phyloP scores from a whole-genome alignment of 2,329 filamentous ascomycete genomes.

The Exophiala spinifera region DNA sequence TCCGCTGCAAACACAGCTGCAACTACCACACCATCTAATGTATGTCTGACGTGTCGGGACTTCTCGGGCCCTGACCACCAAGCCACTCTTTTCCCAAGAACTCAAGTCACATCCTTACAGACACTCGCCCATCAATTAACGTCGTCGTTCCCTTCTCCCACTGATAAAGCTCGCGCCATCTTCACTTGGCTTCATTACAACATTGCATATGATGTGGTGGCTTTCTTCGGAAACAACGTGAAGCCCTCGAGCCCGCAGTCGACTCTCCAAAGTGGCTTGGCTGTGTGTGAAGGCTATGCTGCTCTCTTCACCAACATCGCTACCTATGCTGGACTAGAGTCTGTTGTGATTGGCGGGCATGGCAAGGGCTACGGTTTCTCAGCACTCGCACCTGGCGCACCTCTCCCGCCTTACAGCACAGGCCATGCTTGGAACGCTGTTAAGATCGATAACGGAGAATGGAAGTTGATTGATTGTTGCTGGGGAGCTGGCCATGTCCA shows the following conservation, averaged over 20 bases:
- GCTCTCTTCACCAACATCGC: slow-evolving; percentile 77
- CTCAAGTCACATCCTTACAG: slow-evolving; percentile 68
- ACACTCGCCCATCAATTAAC: slow-evolving; percentile 78
- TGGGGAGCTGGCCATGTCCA: slow-evolving; percentile 82
- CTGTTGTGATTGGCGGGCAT: slow-evolving; percentile 70
- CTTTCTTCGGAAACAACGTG: slow-evolving; percentile 72
- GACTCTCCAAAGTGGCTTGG: slow-evolving; percentile 72
- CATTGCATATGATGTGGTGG: slow-evolving; percentile 74
- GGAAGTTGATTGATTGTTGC: slow-evolving; percentile 89
- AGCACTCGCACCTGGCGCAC: slow-evolving; percentile 60
- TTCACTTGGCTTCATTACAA: slow-evolving; percentile 97
- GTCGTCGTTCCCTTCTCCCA: slow-evolving; percentile 71
- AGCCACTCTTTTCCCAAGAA: slow-evolving; percentile 71
- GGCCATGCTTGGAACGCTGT: slow-evolving; percentile 94
- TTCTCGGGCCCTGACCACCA: slow-evolving; percentile 78
- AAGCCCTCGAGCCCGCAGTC: slow-evolving; percentile 66
- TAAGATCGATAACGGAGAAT: slow-evolving; percentile 76
- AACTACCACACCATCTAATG: slow-evolving; percentile 22
- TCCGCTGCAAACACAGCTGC: neutral
- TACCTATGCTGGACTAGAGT: slow-evolving; percentile 73
- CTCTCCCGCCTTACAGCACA: slow-evolving; percentile 61
- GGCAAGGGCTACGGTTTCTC: slow-evolving; percentile 81
- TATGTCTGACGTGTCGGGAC: slow-evolving; percentile 81
- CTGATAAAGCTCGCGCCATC: slow-evolving; percentile 88
- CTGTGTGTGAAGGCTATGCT: slow-evolving; percentile 91